Percentiles rank a stretch among this genome's conserved stretches.
Conservation (phyloP, 345 rosid genomes). For the Lepidium africanum region DNA sequence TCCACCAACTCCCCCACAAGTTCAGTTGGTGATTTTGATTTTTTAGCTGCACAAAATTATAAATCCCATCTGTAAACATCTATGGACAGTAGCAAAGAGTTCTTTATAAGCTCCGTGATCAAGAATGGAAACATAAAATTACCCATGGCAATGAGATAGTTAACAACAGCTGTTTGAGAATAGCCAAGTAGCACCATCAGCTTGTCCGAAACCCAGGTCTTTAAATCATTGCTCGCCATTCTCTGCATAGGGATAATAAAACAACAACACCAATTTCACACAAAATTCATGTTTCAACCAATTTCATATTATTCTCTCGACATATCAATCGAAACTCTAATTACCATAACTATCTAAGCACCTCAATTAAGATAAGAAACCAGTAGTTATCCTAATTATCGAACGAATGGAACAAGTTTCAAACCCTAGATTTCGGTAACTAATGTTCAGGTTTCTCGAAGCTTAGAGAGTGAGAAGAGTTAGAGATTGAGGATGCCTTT, state of each 20-base stretch:
- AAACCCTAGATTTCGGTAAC: conserved; percentile 22
- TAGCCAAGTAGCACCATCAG: conserved; percentile 66
- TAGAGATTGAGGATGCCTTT: not conserved
- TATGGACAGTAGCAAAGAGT: not conserved
- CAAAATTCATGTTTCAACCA: not conserved
- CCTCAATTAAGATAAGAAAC: not conserved
- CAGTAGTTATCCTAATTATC: not conserved
- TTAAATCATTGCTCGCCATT: conserved; percentile 54
- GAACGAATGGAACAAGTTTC: not conserved
- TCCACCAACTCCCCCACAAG: conserved; percentile 45
- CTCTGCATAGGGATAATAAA: conserved; percentile 21
- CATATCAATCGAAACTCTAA: not conserved
- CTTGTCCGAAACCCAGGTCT: conserved; percentile 82
- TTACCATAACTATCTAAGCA: not conserved
- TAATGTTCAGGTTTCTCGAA: not conserved
- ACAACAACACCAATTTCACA: not conserved
- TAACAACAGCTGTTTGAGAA: conserved; percentile 64
- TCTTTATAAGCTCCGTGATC: conserved; percentile 3
- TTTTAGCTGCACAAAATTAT: conserved; percentile 48
- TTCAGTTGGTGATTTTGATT: conserved; percentile 55
- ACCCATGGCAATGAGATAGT: conserved; percentile 69
- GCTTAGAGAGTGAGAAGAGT: conserved; percentile 13
- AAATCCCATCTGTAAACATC: not conserved
- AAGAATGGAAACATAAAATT: conserved; percentile 8
- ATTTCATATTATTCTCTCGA: not conserved